Base-by-base conservation (phyloP, 2,329 filamentous ascomycete genomes). In the Cladosporium phlei region DNA sequence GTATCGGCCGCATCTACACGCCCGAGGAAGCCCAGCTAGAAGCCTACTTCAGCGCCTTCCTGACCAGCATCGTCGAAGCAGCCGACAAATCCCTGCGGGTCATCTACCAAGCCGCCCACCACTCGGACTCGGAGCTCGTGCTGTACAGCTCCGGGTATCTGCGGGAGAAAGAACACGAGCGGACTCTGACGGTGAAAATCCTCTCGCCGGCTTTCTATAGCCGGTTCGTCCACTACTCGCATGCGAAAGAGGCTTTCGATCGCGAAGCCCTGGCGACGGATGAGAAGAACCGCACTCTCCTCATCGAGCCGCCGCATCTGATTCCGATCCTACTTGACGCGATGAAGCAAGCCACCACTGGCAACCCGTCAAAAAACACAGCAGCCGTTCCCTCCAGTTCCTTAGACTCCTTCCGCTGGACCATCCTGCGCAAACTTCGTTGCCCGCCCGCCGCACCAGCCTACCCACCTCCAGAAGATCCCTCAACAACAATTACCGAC, bases 181-280 rank as follows among this genome's bases (percentile, higher is more conserved):
- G 49, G 50, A 62, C 72, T 1, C 40, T 85, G 5, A 75, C 77
- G 33, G 66, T 86, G 38, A 75, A 74, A 44, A 68, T 86, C 4
- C 62, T 84, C 16, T 83, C 79, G 0, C 83, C 84, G 1, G 70
- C 68, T 0, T 88, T 88, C 58, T 88, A 88, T 66, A 73, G 77
- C 10, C 75, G 82, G 21, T 80, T 86, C 38, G 71, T 81, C 1
- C 73, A 77, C 52, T 85, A 86, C 57, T 69, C 76, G 0, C 73
- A 83, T 56, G 77, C 79, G 17, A 71, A 78, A 14, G 78, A 83
- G 54, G 80, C 79, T 1, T 67, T 86, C 22, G 77, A 81, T 46
- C 72, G 74, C 49, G 81, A 86, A 59, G 78, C 58, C 62, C 56
- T 71, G 11, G 66, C 67, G 24, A 68, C 68, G 1, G 65, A 72